Conservation (phyloP, 257 asterid genomes). For the Buddleja alternifolia region DNA sequence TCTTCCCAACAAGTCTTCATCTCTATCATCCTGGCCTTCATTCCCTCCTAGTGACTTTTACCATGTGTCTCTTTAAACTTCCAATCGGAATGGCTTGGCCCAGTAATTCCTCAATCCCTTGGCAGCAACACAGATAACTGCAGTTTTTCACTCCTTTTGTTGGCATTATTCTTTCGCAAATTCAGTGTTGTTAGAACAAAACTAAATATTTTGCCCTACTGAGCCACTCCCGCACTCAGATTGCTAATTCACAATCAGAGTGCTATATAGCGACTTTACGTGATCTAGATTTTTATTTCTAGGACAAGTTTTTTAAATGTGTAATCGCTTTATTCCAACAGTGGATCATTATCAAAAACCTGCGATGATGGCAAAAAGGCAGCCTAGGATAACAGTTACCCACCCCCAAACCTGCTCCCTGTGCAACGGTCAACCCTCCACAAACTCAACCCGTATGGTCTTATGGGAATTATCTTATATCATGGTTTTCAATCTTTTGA, state of each 20-base stretch:
- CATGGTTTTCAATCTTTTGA: constrained; percentile 1
- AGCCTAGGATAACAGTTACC: background rate
- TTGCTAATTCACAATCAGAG: background rate
- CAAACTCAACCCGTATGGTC: background rate
- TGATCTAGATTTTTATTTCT: constrained; percentile 2
- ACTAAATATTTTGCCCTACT: background rate
- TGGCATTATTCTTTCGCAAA: background rate
- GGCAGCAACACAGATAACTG: too few species aligned
- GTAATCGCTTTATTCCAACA: background rate
- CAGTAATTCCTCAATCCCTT: too few species aligned
- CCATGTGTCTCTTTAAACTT: too few species aligned
- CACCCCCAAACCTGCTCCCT: background rate
- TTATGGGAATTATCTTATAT: background rate
- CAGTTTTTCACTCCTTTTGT: background rate
- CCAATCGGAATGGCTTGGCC: too few species aligned
- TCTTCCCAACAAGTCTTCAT: too few species aligned
- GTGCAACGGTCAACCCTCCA: background rate
- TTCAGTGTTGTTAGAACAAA: background rate
- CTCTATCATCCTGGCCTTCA: too few species aligned
- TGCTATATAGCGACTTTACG: background rate
- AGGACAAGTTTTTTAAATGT: constrained; percentile 3
- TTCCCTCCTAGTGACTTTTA: too few species aligned
- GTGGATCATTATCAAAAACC: background rate
- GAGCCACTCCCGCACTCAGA: background rate
- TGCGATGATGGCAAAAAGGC: background rate